These are phyloP conservation scores for Pigoraptor vietnamica DNA, from an alignment of 78 protist species.

Conservation along the genomic window DNA sequence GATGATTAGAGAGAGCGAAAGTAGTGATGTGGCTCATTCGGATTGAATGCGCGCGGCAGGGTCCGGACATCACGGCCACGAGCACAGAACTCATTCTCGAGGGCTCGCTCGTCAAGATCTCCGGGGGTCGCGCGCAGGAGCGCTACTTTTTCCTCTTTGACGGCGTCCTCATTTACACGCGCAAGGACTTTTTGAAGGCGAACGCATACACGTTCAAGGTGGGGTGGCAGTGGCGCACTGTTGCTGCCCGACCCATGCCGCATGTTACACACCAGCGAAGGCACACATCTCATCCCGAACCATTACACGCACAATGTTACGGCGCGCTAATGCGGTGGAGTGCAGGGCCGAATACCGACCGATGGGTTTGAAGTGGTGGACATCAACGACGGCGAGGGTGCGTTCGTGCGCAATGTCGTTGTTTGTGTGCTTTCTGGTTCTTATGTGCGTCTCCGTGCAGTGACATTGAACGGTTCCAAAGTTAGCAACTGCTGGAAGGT, in stretches of 20 bases:
- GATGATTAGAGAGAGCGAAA: background rate
- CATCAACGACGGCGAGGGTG: background rate
- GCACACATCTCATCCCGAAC: background rate
- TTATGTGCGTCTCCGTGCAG: background rate
- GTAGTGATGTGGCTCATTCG: no score
- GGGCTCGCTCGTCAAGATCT: background rate
- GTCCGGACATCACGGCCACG: background rate
- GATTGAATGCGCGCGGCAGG: no score
- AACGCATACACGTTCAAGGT: background rate
- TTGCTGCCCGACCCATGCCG: no score
- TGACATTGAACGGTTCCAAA: background rate
- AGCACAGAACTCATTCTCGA: background rate
- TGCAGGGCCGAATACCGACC: background rate
- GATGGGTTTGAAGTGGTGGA: background rate
- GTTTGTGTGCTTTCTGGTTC: background rate
- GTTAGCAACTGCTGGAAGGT: background rate
- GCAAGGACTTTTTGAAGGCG: background rate
- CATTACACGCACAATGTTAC: no score
- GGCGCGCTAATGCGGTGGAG: no score
- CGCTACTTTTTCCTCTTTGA: conserved; percentile 1
- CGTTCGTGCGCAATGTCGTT: background rate
- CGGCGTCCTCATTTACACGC: background rate
- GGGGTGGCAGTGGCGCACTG: no score
- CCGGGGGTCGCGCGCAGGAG: background rate
- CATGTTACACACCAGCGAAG: no score